Evolutionary conservation across 371 early-diverging fungal genomes (phyloP).

Genomic region (Lichtheimia hyalospora): DNA sequence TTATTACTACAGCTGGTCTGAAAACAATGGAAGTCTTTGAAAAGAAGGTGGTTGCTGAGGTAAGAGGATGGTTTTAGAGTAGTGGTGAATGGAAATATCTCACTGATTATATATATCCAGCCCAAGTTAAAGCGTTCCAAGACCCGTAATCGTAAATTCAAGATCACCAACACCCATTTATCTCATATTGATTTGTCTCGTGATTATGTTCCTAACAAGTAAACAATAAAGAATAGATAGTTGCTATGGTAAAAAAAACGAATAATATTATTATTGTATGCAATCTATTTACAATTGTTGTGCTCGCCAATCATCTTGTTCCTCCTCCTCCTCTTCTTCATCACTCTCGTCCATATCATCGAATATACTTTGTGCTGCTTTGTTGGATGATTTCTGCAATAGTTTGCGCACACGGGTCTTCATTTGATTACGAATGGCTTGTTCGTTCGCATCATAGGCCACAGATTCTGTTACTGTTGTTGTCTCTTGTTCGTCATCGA

Average conservation of each 20-base stretch:
- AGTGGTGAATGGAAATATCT: neutral
- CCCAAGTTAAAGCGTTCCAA: constrained; percentile 63
- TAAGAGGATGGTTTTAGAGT: constrained; percentile 11
- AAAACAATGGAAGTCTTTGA: constrained; percentile 76
- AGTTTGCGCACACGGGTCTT: constrained; percentile 4
- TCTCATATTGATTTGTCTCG: constrained; percentile 79
- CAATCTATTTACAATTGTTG: constrained; percentile 12
- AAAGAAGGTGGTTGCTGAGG: constrained; percentile 61
- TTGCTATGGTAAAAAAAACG: no score
- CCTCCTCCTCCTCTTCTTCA: constrained; percentile 15
- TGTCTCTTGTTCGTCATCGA: neutral
- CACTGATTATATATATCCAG: constrained; percentile 12
- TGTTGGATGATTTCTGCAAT: constrained; percentile 5
- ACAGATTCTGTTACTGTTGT: neutral
- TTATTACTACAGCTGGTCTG: constrained; percentile 57
- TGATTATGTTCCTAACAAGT: constrained; percentile 63
- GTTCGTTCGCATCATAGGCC: constrained; percentile 5
- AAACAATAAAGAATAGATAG: neutral
- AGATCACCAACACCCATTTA: constrained; percentile 88
- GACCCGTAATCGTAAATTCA: constrained; percentile 72
- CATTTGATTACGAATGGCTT: neutral
- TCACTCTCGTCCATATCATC: constrained; percentile 16
- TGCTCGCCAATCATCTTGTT: constrained; percentile 23
- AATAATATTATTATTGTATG: neutral
- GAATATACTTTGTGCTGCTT: constrained; percentile 5